Conservation (phyloP, 495 filamentous ascomycete species). For the Neurospora sp. region DNA sequence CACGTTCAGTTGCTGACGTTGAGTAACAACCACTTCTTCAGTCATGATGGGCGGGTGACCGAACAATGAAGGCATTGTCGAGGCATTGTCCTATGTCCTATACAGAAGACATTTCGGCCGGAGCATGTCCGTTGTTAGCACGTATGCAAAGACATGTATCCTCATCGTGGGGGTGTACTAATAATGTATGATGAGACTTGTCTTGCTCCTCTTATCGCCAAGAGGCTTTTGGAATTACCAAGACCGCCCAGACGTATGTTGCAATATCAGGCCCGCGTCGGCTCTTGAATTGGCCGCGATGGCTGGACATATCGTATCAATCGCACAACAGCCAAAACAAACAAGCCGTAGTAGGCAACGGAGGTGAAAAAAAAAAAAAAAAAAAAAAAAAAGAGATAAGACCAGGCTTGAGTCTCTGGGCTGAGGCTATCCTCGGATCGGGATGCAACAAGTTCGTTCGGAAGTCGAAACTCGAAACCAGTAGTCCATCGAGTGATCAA, state of each 20-base stretch:
- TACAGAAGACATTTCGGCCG: neutral
- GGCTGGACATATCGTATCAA: neutral
- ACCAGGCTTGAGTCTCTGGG: neutral
- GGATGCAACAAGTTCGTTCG: neutral
- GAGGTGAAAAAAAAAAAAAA: too few species aligned
- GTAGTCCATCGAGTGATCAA: neutral
- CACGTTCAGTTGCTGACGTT: neutral
- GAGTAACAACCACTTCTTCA: neutral
- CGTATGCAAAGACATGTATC: neutral
- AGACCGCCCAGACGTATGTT: slow-evolving; percentile 9
- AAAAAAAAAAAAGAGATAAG: neutral
- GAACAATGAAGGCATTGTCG: neutral
- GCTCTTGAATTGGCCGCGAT: slow-evolving; percentile 2
- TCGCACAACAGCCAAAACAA: too few species aligned
- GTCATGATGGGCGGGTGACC: neutral
- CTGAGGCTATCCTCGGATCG: neutral
- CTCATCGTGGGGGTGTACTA: neutral
- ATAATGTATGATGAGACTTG: slow-evolving; percentile 1
- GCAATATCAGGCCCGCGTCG: slow-evolving; percentile 16
- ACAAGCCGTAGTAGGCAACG: too few species aligned
- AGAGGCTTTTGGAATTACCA: slow-evolving; percentile 16
- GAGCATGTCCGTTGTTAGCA: neutral
- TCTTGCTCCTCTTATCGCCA: slow-evolving; percentile 8
- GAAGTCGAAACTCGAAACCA: neutral
- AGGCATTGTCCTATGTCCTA: neutral